Evolutionary conservation across 352 stramenopile species (phyloP).

Genomic region (Globisporangium alternatum): DNA sequence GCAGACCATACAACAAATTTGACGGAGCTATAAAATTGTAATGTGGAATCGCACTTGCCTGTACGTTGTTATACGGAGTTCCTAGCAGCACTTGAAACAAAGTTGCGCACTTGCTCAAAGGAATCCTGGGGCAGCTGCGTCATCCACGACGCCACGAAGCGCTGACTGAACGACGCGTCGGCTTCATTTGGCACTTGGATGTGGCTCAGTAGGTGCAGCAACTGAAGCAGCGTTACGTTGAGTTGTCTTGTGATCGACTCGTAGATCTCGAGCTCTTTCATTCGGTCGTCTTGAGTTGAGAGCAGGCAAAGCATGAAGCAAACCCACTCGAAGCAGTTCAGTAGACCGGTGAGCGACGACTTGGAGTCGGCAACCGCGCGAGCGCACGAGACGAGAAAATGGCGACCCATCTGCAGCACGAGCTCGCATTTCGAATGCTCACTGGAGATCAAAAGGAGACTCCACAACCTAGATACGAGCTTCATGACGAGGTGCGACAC

Average conservation of each 20-base stretch:
- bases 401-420: constrained; percentile 25
- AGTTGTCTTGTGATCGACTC: constrained; percentile 19
- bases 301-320: constrained; percentile 25
- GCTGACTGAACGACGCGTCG: constrained; percentile 22
- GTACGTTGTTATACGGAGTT: not conserved
- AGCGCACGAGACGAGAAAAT: constrained; percentile 27
- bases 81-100: constrained; percentile 11
- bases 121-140: constrained; percentile 24
- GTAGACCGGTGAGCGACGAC: constrained; percentile 17
- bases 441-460: constrained; percentile 12
- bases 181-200: constrained; percentile 2
- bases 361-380: constrained; percentile 21
- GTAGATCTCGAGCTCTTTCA: constrained; percentile 16
- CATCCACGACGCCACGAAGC: constrained; percentile 36
- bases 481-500: constrained; percentile 23
- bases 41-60: not conserved
- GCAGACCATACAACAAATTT: not conserved
- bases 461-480: constrained; percentile 37
- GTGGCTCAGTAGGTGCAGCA: constrained; percentile 29
- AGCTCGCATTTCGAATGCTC: constrained; percentile 6
- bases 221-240: constrained; percentile 30
- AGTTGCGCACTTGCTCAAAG: constrained; percentile 20
- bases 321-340: constrained; percentile 36
- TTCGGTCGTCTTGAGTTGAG: constrained; percentile 12
- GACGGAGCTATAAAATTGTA: not conserved